phyloP scores from a whole-genome alignment of 2,329 filamentous ascomycete species.

The Plenodomus lindquistii region DNA sequence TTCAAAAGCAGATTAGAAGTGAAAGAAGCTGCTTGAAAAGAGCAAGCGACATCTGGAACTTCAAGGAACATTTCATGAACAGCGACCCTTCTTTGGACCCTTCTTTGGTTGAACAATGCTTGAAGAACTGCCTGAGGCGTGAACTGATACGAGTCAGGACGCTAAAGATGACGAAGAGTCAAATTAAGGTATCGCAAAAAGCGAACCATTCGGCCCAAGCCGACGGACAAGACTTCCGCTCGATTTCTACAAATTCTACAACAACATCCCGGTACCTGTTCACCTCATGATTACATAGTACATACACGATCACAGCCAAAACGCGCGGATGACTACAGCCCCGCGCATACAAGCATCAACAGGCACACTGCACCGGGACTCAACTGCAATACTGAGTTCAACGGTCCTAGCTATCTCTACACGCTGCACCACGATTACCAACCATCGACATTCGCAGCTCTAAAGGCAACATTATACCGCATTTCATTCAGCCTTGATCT shows the following conservation, averaged over 20 bases:
- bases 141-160: slow-evolving; percentile 29
- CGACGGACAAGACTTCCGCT: background rate
- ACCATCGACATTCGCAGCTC: background rate
- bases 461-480: background rate
- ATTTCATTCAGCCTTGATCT: background rate
- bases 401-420: too few relatives aligned
- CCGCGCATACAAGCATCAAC: background rate
- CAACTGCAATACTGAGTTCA: too few relatives aligned
- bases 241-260: background rate
- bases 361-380: background rate
- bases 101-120: slow-evolving; percentile 31
- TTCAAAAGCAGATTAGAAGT: slow-evolving; percentile 40
- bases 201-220: background rate
- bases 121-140: slow-evolving; percentile 37
- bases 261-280: background rate
- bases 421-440: too few relatives aligned
- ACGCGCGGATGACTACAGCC: background rate
- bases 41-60: slow-evolving; percentile 18
- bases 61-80: slow-evolving; percentile 22
- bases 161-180: slow-evolving; percentile 20
- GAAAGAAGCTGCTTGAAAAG: slow-evolving; percentile 34
- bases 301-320: background rate
- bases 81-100: slow-evolving; percentile 31
- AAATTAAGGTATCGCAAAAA: slow-evolving; percentile 3
- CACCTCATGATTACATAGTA: background rate